Evolutionary conservation across 2,329 filamentous ascomycete species (phyloP).

Genomic region (Curvularia hawaiiensis): DNA sequence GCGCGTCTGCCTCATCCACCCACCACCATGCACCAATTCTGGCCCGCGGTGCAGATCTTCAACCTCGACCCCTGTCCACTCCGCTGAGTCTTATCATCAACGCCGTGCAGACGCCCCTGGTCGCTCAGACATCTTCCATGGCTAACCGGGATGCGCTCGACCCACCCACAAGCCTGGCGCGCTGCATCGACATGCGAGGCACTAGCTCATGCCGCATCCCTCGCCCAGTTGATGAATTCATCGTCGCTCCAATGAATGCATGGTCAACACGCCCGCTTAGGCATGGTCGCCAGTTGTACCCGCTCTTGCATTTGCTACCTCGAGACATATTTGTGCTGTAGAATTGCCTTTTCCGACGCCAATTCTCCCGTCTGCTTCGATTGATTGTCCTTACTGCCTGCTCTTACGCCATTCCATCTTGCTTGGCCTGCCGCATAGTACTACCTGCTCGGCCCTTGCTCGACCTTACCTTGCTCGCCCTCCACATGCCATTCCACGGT

Average conservation of each 20-base stretch:
- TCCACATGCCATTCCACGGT: constrained; percentile 24
- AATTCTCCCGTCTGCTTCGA: constrained; percentile 7
- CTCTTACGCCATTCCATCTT: constrained; percentile 9
- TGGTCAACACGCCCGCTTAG: constrained; percentile 38
- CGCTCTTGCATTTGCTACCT: constrained; percentile 29
- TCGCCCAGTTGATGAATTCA: constrained; percentile 43
- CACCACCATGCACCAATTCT: constrained; percentile 22
- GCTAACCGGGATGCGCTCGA: constrained; percentile 31
- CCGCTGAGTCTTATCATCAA: constrained; percentile 36
- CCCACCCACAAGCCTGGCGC: constrained; percentile 41
- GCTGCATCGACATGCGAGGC: constrained; percentile 44
- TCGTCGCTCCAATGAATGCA: constrained; percentile 40
- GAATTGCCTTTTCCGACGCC: constrained; percentile 17
- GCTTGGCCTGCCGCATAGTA: constrained; percentile 19
- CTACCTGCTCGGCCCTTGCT: constrained; percentile 22
- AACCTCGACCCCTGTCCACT: constrained; percentile 27
- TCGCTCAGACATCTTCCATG: constrained; percentile 28
- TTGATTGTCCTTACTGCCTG: background rate
- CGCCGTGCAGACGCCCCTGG: constrained; percentile 35
- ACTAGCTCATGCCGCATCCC: constrained; percentile 39
- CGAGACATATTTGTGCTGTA: constrained; percentile 27
- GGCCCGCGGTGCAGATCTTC: constrained; percentile 28
- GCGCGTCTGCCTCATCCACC: constrained; percentile 23
- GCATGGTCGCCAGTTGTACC: constrained; percentile 30
- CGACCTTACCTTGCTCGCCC: constrained; percentile 12